phyloP scores from a whole-genome alignment of 2,329 filamentous ascomycete species.

The Endoconidiophora polonica region DNA sequence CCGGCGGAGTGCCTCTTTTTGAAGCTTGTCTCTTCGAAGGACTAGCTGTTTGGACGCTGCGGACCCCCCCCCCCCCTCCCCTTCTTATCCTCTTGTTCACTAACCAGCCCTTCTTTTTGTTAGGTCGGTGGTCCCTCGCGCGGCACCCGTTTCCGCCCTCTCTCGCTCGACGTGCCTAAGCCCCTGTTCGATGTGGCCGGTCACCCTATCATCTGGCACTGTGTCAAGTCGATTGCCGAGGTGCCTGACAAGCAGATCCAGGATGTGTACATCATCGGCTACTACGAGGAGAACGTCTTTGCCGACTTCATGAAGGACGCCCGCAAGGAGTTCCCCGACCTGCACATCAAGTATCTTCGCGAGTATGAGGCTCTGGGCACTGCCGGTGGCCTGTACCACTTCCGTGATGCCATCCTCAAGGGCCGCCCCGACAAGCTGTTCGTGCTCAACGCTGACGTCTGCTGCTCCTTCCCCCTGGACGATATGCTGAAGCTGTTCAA shows the following conservation, averaged over 20 bases:
- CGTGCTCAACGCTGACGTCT: conserved; percentile 94
- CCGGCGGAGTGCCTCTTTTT: neutral
- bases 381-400: conserved; percentile 93
- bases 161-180: conserved; percentile 94
- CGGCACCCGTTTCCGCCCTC: conserved; percentile 85
- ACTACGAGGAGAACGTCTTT: conserved; percentile 96
- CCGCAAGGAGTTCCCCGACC: conserved; percentile 64
- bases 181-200: conserved; percentile 96
- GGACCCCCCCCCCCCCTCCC: neutral
- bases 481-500: conserved; percentile 93
- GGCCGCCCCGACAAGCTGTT: conserved; percentile 89
- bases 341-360: conserved; percentile 86
- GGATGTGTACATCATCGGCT: conserved; percentile 95
- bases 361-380: conserved; percentile 96
- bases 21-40: neutral
- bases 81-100: conserved; percentile 11
- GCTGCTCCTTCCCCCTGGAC: conserved; percentile 90
- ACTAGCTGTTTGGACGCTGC: too few species aligned
- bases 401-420: conserved; percentile 96
- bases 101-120: conserved; percentile 16
- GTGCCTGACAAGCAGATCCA: conserved; percentile 66
- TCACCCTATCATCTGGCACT: conserved; percentile 97
- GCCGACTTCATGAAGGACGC: conserved; percentile 95
- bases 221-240: conserved; percentile 77
- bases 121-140: conserved; percentile 90